Evolutionary conservation across 495 filamentous ascomycete species (phyloP).

Genomic region (Aspergillus bridgeri): DNA sequence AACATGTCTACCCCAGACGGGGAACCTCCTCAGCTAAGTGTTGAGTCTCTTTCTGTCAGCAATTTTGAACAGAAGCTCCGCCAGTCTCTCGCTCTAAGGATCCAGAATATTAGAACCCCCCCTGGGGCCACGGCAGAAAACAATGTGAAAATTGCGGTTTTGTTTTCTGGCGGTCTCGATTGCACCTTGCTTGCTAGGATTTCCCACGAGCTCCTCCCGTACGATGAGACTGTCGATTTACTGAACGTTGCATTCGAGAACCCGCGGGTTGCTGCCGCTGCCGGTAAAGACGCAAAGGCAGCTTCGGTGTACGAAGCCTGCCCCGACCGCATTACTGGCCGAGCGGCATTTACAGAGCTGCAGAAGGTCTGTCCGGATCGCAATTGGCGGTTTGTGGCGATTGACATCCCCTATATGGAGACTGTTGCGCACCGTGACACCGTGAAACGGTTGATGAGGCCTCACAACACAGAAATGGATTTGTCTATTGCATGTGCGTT

Average conservation of each 20-base stretch:
- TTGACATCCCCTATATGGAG: conserved; percentile 81
- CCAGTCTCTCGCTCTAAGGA: conserved; percentile 61
- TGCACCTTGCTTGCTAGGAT: conserved; percentile 85
- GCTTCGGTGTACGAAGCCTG: conserved; percentile 70
- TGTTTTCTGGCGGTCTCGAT: conserved; percentile 94
- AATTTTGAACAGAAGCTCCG: conserved; percentile 56
- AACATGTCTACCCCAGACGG: conserved; percentile 50
- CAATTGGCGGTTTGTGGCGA: conserved; percentile 73
- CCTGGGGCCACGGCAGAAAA: conserved; percentile 27
- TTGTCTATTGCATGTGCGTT: conserved; percentile 90
- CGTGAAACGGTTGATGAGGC: conserved; percentile 75
- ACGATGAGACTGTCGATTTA: conserved; percentile 70
- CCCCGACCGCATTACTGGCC: conserved; percentile 85
- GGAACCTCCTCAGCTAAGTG: conserved; percentile 35
- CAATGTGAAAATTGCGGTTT: conserved; percentile 63
- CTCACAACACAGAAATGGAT: conserved; percentile 98
- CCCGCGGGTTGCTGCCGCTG: conserved; percentile 60
- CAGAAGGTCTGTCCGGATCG: conserved; percentile 66
- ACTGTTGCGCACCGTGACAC: conserved; percentile 63
- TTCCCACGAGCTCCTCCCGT: conserved; percentile 72
- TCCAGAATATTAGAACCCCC: conserved; percentile 64
- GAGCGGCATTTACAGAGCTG: conserved; percentile 71
- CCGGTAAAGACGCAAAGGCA: conserved; percentile 21
- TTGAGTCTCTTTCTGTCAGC: conserved; percentile 50
- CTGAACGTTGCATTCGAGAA: conserved; percentile 98